These are phyloP conservation scores for Paraphaeosphaeria sporulosa DNA, from an alignment of 2,329 filamentous ascomycete genomes.

Conservation along the genomic window DNA sequence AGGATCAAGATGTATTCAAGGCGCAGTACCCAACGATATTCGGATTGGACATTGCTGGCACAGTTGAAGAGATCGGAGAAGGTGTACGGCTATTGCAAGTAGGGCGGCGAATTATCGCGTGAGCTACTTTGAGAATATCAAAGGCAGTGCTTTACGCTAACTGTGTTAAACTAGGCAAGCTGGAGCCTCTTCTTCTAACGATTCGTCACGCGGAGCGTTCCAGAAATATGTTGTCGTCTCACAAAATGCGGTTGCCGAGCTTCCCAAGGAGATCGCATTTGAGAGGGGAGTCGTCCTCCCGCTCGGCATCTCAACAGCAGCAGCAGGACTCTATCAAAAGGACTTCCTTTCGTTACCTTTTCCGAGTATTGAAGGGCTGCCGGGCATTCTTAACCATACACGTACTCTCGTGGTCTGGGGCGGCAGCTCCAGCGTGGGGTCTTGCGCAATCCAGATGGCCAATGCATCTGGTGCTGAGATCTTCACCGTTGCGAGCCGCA, in stretches of 20 bases:
- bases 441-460: constrained; percentile 50
- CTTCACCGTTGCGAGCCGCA: constrained; percentile 37
- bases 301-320: not conserved
- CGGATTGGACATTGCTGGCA: constrained; percentile 4
- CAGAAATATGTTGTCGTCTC: not conserved
- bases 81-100: not conserved
- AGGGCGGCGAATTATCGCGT: not conserved
- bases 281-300: not conserved
- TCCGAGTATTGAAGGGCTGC: not conserved
- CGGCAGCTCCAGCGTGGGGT: constrained; percentile 49
- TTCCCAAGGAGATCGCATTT: not conserved
- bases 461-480: constrained; percentile 46
- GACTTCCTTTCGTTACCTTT: constrained; percentile 4
- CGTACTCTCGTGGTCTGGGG: constrained; percentile 55
- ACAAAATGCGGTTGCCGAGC: not conserved
- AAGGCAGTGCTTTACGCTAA: not conserved
- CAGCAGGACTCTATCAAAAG: not conserved
- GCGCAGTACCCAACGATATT: not conserved
- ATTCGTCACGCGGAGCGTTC: not conserved
- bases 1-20: constrained; percentile 10
- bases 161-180: not conserved
- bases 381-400: constrained; percentile 27
- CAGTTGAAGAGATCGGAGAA: constrained; percentile 3
- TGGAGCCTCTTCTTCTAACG: not conserved
- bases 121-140: not conserved